These are phyloP conservation scores for Cryphonectria parasitica DNA, from an alignment of 2,329 filamentous ascomycete genomes.

Conservation along the genomic window DNA sequence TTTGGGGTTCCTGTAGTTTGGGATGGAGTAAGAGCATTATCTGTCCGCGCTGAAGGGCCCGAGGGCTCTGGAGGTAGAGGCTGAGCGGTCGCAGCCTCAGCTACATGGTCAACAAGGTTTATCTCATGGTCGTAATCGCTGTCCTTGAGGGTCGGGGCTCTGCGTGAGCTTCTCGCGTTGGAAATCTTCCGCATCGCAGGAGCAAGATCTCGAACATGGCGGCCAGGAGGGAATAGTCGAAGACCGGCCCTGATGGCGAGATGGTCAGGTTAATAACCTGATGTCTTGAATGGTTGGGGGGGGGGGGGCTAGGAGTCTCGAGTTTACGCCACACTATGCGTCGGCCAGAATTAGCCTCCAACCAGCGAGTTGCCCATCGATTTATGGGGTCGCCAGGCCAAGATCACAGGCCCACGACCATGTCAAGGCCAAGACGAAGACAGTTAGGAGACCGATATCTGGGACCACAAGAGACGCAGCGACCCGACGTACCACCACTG, in stretches of 20 bases:
- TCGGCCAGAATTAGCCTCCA: neutral
- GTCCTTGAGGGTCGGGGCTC: conserved; percentile 58
- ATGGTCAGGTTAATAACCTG: neutral
- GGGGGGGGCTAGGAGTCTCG: neutral
- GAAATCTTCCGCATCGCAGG: conserved; percentile 30
- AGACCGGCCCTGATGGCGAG: neutral
- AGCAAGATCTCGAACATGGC: conserved; percentile 23
- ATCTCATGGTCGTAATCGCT: conserved; percentile 74
- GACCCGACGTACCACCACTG: neutral
- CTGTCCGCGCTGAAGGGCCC: conserved; percentile 10
- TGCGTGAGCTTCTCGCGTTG: conserved; percentile 55
- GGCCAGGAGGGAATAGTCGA: conserved; percentile 4
- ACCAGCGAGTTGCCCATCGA: neutral
- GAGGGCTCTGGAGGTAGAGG: conserved; percentile 13
- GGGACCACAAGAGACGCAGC: neutral
- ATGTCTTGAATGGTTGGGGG: neutral
- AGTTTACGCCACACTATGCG: neutral
- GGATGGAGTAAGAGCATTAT: conserved; percentile 5
- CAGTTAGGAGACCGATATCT: neutral
- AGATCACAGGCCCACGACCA: neutral
- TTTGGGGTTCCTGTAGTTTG: neutral
- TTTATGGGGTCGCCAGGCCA: neutral
- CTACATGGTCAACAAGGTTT: conserved; percentile 62
- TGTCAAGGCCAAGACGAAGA: neutral
- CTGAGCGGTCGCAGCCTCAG: conserved; percentile 23